Evolutionary conservation across 768 basidiomycete species (phyloP).

Genomic region (Russula sp.): DNA sequence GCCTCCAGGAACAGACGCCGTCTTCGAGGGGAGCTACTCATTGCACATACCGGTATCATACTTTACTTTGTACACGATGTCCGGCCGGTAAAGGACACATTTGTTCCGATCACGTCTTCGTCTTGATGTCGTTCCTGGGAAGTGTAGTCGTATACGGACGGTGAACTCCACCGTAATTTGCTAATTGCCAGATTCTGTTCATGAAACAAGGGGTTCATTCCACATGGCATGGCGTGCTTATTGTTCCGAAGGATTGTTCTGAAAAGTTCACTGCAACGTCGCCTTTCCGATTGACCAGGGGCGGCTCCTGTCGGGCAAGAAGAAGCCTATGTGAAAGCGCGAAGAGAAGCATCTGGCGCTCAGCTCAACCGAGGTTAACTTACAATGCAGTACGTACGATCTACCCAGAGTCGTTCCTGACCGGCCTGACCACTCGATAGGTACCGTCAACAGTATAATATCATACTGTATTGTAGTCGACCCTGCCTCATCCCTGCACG

Average conservation of each 20-base stretch:
- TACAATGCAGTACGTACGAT: no score
- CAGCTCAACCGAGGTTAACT: no score
- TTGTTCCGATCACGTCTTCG: slow-evolving; percentile 1
- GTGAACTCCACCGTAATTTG: neutral
- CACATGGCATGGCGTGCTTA: neutral
- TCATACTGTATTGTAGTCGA: no score
- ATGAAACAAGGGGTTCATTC: neutral
- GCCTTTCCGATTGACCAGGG: neutral
- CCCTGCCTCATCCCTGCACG: no score
- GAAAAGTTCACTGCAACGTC: no score
- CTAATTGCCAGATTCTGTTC: neutral
- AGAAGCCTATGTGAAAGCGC: no score
- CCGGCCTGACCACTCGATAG: no score
- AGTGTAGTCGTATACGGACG: neutral
- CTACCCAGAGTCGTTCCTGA: no score
- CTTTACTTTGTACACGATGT: neutral
- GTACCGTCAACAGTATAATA: no score
- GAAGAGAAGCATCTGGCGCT: no score
- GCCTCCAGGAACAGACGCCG: slow-evolving; percentile 6
- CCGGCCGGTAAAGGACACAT: neutral
- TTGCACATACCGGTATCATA: neutral
- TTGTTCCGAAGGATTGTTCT: neutral
- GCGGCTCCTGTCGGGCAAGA: no score
- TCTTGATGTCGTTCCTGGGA: neutral
- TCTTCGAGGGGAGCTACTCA: neutral